phyloP scores from a whole-genome alignment of 2,329 filamentous ascomycete species.

The Neofusicoccum parvum region DNA sequence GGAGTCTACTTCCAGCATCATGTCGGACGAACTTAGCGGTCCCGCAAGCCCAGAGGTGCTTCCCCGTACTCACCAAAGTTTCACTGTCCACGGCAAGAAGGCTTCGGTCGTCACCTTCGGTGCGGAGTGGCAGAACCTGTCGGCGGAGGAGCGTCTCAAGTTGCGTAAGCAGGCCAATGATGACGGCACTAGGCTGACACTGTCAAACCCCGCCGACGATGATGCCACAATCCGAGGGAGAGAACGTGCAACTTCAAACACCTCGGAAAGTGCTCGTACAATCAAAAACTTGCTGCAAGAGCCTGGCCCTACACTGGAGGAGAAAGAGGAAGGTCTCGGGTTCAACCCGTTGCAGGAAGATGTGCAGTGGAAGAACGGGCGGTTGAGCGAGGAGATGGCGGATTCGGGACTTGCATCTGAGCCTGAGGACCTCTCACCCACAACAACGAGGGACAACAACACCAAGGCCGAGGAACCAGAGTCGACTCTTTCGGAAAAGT shows the following conservation, averaged over 20 bases:
- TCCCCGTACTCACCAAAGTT: slow-evolving; percentile 78
- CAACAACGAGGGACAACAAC: neutral
- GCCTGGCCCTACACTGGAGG: slow-evolving; percentile 12
- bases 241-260: slow-evolving; percentile 9
- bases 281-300: neutral
- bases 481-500: neutral
- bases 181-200: neutral
- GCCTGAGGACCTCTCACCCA: slow-evolving; percentile 17
- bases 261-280: slow-evolving; percentile 8
- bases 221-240: slow-evolving; percentile 3
- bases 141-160: slow-evolving; percentile 43
- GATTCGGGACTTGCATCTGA: slow-evolving; percentile 16
- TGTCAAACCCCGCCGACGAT: neutral
- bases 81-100: slow-evolving; percentile 97
- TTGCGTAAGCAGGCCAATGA: slow-evolving; percentile 29
- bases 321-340: slow-evolving; percentile 5
- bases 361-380: slow-evolving; percentile 9
- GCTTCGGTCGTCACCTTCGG: slow-evolving; percentile 97
- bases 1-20: slow-evolving; percentile 65
- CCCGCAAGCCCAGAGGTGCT: slow-evolving; percentile 65
- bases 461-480: neutral
- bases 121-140: slow-evolving; percentile 73
- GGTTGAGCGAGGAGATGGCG: slow-evolving; percentile 12
- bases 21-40: slow-evolving; percentile 36
- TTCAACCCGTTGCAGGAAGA: slow-evolving; percentile 11